phyloP scores from a whole-genome alignment of 805 yeast genomes.

The Dipodascus geniculatus region DNA sequence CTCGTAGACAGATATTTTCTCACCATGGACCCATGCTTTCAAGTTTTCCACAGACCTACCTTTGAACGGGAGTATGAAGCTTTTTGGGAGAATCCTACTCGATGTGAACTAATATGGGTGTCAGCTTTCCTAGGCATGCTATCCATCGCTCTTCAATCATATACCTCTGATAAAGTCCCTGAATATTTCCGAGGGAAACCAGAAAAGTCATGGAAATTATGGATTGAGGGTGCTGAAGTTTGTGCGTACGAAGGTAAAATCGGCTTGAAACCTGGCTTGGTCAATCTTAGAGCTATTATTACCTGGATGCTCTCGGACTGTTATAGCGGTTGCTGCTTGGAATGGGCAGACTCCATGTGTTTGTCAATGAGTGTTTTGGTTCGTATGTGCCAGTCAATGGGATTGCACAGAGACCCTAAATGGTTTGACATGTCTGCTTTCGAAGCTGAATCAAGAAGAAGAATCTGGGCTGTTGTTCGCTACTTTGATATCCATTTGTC shows the following conservation, averaged over 20 bases:
- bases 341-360: constrained; percentile 20
- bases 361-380: constrained; percentile 20
- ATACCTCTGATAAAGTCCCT: constrained; percentile 15
- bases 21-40: constrained; percentile 18
- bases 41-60: constrained; percentile 20
- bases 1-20: constrained; percentile 21
- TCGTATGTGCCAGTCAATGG: constrained; percentile 25
- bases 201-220: constrained; percentile 15
- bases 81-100: constrained; percentile 22
- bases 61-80: constrained; percentile 18
- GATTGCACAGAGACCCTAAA: constrained; percentile 26
- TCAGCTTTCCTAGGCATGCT: constrained; percentile 20
- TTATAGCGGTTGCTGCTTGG: constrained; percentile 9
- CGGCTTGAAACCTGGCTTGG: constrained; percentile 21
- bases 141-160: constrained; percentile 19
- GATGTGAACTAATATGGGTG: constrained; percentile 21
- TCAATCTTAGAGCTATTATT: constrained; percentile 19
- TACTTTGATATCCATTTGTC: constrained; percentile 19
- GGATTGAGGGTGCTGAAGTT: constrained; percentile 21
- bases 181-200: constrained; percentile 12
- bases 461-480: constrained; percentile 19
- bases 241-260: constrained; percentile 22
- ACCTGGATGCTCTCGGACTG: constrained; percentile 22
- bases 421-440: constrained; percentile 22
- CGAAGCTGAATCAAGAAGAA: constrained; percentile 21